phyloP scores from a whole-genome alignment of 2,329 filamentous ascomycete species.

The Colletotrichum liriopes region DNA sequence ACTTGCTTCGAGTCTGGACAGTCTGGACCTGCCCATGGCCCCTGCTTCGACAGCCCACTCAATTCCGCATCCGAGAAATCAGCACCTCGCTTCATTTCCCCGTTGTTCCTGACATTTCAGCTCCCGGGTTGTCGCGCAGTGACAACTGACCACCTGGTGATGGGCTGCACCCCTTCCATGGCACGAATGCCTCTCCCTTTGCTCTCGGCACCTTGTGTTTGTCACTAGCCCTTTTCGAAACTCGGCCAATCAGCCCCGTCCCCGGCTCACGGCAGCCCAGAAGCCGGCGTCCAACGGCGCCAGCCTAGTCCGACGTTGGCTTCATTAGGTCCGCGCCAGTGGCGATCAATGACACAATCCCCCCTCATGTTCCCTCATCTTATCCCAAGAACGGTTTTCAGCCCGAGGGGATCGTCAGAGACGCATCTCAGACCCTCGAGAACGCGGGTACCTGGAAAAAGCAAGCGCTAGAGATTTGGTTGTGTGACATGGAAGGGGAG shows the following conservation, averaged over 20 bases:
- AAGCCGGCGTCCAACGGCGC: slow-evolving; percentile 30
- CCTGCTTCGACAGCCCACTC: slow-evolving; percentile 34
- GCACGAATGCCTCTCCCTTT: not conserved
- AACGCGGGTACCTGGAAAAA: slow-evolving; percentile 39
- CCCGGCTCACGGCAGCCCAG: slow-evolving; percentile 39
- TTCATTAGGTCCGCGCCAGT: slow-evolving; percentile 38
- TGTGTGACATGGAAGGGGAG: not conserved
- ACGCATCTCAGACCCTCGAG: slow-evolving; percentile 33
- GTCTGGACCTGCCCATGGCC: slow-evolving; percentile 29
- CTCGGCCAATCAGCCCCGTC: slow-evolving; percentile 14
- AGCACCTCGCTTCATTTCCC: slow-evolving; percentile 11
- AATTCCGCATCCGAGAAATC: slow-evolving; percentile 15
- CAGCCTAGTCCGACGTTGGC: slow-evolving; percentile 39
- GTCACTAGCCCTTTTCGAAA: not conserved
- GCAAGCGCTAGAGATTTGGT: slow-evolving; percentile 19
- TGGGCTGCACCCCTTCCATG: not conserved
- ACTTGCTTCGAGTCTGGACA: slow-evolving; percentile 25
- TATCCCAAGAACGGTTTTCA: slow-evolving; percentile 32
- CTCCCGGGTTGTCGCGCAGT: not conserved
- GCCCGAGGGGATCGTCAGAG: slow-evolving; percentile 34
- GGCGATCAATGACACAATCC: slow-evolving; percentile 39
- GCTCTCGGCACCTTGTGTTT: not conserved
- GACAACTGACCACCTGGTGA: not conserved
- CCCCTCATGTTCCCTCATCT: slow-evolving; percentile 8
- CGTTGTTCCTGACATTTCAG: slow-evolving; percentile 17